A percentile compares a stretch with the other conserved stretches of the same genome.
Evolutionary conservation across 1,139 yeast genomes (phyloP).

Genomic region (Pichiaceae sp.): DNA sequence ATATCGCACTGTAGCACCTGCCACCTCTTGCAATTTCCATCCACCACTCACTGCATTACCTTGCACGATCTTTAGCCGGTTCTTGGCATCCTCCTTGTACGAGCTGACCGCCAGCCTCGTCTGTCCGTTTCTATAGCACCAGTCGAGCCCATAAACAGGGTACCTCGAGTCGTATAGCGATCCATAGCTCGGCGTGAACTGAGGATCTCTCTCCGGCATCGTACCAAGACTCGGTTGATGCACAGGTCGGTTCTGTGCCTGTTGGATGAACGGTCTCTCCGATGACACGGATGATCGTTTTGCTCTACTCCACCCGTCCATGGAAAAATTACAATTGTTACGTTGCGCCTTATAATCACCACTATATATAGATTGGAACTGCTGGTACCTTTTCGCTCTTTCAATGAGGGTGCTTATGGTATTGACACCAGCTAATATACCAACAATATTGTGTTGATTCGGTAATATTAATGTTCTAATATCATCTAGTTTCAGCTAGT

Average conservation of each 20-base stretch:
- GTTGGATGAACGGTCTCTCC: conserved; percentile 6
- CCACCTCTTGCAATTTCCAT: conserved; percentile 37
- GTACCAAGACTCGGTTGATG: neutral
- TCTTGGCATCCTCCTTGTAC: conserved; percentile 61
- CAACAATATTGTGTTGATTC: no score
- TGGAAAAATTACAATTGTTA: neutral
- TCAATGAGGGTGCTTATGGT: no score
- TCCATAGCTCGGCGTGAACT: conserved; percentile 13
- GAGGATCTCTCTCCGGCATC: neutral
- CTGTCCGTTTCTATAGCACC: conserved; percentile 36
- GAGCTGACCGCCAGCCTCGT: conserved; percentile 60
- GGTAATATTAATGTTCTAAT: no score
- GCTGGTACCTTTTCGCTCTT: no score
- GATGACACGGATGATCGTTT: conserved; percentile 10
- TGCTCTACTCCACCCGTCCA: neutral
- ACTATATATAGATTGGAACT: no score
- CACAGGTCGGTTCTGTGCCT: neutral
- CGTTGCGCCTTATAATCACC: no score
- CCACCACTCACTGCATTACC: conserved; percentile 25
- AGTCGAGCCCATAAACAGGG: conserved; percentile 63
- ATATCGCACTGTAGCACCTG: conserved; percentile 50
- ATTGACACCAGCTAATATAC: no score
- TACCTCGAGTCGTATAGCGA: conserved; percentile 52
- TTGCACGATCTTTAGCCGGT: conserved; percentile 42
- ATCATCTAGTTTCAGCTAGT: no score